phyloP scores from a whole-genome alignment of 2,329 filamentous ascomycete species.

The Aspergillus proliferans region DNA sequence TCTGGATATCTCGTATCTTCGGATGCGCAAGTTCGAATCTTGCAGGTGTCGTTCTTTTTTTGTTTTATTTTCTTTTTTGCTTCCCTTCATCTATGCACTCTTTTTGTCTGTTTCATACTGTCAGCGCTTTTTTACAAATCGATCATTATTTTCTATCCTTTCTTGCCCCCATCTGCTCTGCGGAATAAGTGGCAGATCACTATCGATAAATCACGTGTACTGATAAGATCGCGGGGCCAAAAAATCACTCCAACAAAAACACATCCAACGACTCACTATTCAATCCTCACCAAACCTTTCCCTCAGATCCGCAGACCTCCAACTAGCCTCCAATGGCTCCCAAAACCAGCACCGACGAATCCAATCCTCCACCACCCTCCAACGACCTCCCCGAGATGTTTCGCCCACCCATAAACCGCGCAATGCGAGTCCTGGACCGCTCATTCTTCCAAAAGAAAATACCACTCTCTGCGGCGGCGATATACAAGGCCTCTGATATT shows the following conservation, averaged over 20 bases:
- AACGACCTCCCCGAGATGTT: constrained; percentile 51
- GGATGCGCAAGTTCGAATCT: constrained; percentile 1
- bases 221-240: neutral
- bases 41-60: neutral
- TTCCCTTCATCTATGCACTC: neutral
- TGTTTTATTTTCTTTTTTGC: neutral
- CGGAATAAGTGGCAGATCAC: no score
- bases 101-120: no score
- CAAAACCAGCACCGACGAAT: neutral
- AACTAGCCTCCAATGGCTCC: neutral
- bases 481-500: constrained; percentile 71
- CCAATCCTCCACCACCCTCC: constrained; percentile 11
- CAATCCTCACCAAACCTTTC: neutral
- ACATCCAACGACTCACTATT: neutral
- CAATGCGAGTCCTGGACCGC: constrained; percentile 74
- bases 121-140: no score
- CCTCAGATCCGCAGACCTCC: neutral
- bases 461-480: constrained; percentile 68
- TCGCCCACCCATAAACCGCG: constrained; percentile 72
- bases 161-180: no score
- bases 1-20: neutral
- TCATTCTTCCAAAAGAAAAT: constrained; percentile 73
- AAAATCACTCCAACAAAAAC: neutral
- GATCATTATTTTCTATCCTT: no score
- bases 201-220: no score